Evolutionary conservation across 345 rosid species (phyloP).

Genomic region (Laguncularia racemosa): DNA sequence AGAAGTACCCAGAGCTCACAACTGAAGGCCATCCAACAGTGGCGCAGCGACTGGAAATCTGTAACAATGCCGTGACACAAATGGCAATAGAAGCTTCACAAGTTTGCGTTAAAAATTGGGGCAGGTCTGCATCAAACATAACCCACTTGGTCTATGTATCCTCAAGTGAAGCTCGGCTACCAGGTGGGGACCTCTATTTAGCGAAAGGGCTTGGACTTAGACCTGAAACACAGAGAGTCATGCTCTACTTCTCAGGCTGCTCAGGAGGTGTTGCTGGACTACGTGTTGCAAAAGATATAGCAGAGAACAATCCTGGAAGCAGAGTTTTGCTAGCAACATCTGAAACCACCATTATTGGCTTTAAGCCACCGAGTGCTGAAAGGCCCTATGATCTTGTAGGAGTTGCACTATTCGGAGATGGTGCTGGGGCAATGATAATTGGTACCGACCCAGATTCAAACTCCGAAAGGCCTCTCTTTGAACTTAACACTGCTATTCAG

Average conservation of each 20-base stretch:
- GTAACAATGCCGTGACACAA: constrained; percentile 73
- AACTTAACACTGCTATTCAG: constrained; percentile 81
- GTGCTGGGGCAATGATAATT: constrained; percentile 79
- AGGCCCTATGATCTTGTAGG: constrained; percentile 98
- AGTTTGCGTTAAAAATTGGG: constrained; percentile 81
- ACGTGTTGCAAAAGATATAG: constrained; percentile 90
- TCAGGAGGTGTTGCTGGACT: constrained; percentile 96
- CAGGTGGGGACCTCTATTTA: constrained; percentile 80
- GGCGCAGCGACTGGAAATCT: constrained; percentile 67
- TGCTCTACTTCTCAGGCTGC: constrained; percentile 86
- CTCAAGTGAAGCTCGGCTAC: constrained; percentile 90
- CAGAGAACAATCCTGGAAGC: constrained; percentile 90
- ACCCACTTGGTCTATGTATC: constrained; percentile 96
- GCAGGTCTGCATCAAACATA: constrained; percentile 62
- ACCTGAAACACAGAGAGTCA: constrained; percentile 66
- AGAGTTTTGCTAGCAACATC: constrained; percentile 79
- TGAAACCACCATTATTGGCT: constrained; percentile 91
- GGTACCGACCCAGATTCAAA: constrained; percentile 57
- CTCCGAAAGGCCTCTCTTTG: constrained; percentile 70
- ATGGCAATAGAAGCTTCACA: constrained; percentile 87
- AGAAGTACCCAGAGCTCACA: constrained; percentile 76
- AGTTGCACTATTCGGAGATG: constrained; percentile 90
- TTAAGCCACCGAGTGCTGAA: constrained; percentile 76
- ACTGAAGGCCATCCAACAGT: constrained; percentile 81
- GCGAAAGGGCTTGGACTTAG: constrained; percentile 82